These are phyloP conservation scores for Pythium sukuiense DNA, from an alignment of 352 stramenopile species.

Conservation along the genomic window DNA sequence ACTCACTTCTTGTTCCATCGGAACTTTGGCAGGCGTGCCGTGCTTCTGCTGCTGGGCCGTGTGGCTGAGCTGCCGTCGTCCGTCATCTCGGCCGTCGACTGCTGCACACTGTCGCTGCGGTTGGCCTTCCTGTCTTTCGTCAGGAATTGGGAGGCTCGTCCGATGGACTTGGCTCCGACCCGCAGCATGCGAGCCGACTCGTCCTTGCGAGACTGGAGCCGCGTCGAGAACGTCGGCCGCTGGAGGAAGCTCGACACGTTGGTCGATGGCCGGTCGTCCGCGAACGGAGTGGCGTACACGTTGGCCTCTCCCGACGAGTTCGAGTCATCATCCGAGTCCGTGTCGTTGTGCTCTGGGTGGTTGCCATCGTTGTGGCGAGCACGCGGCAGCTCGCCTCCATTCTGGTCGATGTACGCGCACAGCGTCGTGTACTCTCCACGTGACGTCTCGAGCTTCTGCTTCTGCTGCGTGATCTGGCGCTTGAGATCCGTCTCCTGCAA, in stretches of 20 bases:
- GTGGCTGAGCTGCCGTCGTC: neutral
- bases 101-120: neutral
- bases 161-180: constrained; percentile 78
- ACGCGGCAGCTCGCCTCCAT: constrained; percentile 16
- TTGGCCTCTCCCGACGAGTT: constrained; percentile 9
- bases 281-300: constrained; percentile 16
- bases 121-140: constrained; percentile 7
- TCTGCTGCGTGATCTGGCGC: constrained; percentile 51
- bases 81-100: neutral
- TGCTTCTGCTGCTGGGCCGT: constrained; percentile 1
- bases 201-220: constrained; percentile 13
- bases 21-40: constrained; percentile 32
- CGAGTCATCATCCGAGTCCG: constrained; percentile 23
- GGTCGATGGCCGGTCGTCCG: constrained; percentile 19
- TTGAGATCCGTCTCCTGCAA: constrained; percentile 56
- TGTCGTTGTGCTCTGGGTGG: constrained; percentile 16
- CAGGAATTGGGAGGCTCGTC: constrained; percentile 17
- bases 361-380: constrained; percentile 8
- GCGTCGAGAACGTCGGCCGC: constrained; percentile 12
- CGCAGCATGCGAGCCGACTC: constrained; percentile 56
- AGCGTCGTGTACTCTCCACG: constrained; percentile 47
- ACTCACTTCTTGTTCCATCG: constrained; percentile 43
- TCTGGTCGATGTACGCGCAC: constrained; percentile 52
- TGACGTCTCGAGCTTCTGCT: constrained; percentile 45
- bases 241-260: constrained; percentile 27